Percentiles rank a stretch among this genome's conserved stretches.
These are phyloP conservation scores for Dendrostoma leiphaemia DNA, from an alignment of 2,329 filamentous ascomycete genomes.

Conservation along the genomic window DNA sequence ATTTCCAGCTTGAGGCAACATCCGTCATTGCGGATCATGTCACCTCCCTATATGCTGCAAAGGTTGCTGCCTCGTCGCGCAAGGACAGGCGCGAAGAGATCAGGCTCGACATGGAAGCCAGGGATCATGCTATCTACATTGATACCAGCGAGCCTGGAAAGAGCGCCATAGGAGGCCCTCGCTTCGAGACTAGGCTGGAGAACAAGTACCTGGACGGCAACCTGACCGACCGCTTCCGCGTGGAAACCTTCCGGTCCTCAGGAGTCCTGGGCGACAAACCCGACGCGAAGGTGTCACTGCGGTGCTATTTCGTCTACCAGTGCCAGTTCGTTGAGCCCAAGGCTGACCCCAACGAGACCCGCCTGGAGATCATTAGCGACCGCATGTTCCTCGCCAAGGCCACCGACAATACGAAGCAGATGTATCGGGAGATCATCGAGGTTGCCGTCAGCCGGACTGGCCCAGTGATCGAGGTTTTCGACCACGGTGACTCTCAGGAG, in stretches of 20 bases:
- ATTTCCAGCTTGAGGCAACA: constrained; percentile 87
- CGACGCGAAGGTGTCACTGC: constrained; percentile 75
- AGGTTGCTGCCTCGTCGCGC: constrained; percentile 88
- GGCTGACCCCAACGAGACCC: constrained; percentile 75
- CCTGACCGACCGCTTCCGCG: constrained; percentile 73
- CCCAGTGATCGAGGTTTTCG: constrained; percentile 96
- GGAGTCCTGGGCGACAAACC: constrained; percentile 69
- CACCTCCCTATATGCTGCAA: constrained; percentile 93
- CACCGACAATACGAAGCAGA: constrained; percentile 89
- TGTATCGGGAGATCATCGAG: constrained; percentile 92
- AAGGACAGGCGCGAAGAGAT: constrained; percentile 95
- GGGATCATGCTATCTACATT: constrained; percentile 96
- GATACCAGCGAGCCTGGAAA: constrained; percentile 92
- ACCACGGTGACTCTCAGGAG: constrained; percentile 86
- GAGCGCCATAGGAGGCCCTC: constrained; percentile 73
- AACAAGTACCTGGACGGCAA: constrained; percentile 89
- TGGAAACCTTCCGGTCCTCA: constrained; percentile 95
- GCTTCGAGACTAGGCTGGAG: constrained; percentile 91
- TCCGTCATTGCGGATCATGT: constrained; percentile 91
- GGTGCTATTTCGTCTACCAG: constrained; percentile 99
- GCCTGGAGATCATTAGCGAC: constrained; percentile 88
- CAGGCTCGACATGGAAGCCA: constrained; percentile 89
- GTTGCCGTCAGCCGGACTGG: constrained; percentile 81
- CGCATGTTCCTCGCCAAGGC: constrained; percentile 94
- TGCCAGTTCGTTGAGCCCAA: constrained; percentile 81